Conservation (phyloP, 1,284 basidiomycete species). For the Microbotryum saponariae region DNA sequence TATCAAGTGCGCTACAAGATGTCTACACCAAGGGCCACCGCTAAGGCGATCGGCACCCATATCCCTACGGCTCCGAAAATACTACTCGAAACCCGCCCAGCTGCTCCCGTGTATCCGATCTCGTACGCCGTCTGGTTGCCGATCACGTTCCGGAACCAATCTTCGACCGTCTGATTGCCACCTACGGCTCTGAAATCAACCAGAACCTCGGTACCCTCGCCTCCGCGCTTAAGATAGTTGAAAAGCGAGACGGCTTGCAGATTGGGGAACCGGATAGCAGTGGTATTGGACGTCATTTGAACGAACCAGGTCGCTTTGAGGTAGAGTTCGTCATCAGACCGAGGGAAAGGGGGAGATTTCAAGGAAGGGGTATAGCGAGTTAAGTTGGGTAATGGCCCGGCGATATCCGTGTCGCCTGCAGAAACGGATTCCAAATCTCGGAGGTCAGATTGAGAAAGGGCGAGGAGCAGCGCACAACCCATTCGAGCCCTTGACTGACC, state of each 20-base stretch:
- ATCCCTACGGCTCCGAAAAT: neutral
- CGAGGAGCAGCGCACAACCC: too few relatives aligned
- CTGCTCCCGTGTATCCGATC: conserved; percentile 7
- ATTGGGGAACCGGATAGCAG: conserved; percentile 30
- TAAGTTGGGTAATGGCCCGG: conserved; percentile 19
- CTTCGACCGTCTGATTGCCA: conserved; percentile 25
- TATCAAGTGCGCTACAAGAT: too few relatives aligned
- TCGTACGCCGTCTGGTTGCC: conserved; percentile 25
- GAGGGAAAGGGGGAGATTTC: conserved; percentile 7
- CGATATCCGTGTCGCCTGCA: conserved; percentile 30
- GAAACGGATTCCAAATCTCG: too few relatives aligned
- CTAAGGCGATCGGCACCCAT: neutral
- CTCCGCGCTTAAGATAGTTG: conserved; percentile 31
- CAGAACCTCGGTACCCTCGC: conserved; percentile 11
- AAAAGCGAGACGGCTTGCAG: conserved; percentile 31
- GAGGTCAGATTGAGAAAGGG: too few relatives aligned
- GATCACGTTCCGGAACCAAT: conserved; percentile 19
- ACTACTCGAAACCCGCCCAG: neutral
- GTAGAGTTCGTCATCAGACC: conserved; percentile 29
- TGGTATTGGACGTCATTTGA: conserved; percentile 28
- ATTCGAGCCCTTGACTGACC: too few relatives aligned
- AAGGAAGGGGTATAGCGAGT: conserved; percentile 15
- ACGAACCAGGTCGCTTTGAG: conserved; percentile 35
- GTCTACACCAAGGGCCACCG: too few relatives aligned
- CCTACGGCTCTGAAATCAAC: conserved; percentile 24